Conservation (phyloP, 2,329 filamentous ascomycete species). For the Stagonosporopsis rhizophila region DNA sequence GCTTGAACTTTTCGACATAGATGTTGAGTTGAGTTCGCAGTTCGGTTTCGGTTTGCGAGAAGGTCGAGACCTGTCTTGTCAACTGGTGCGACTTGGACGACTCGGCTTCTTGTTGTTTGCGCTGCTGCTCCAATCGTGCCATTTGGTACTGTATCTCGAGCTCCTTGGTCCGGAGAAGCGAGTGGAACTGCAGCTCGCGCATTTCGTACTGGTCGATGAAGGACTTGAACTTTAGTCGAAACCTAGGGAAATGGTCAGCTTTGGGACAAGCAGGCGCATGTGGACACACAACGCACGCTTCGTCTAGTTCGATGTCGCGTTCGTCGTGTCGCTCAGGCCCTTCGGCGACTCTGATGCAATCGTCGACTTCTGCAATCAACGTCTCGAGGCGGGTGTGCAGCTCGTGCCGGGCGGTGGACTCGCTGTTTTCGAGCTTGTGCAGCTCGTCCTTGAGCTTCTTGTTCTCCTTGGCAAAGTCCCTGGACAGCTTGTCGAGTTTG, state of each 20-base stretch:
- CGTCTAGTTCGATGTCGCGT: slow-evolving; percentile 88
- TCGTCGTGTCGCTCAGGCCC: slow-evolving; percentile 75
- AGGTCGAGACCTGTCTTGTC: slow-evolving; percentile 90
- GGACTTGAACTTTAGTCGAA: slow-evolving; percentile 85
- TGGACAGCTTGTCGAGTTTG: slow-evolving; percentile 93
- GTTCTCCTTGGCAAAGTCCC: slow-evolving; percentile 95
- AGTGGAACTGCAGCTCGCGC: slow-evolving; percentile 92
- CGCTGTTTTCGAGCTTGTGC: slow-evolving; percentile 84
- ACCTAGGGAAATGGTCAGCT: slow-evolving; percentile 46
- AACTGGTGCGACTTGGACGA: slow-evolving; percentile 80
- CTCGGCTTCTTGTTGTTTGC: slow-evolving; percentile 86
- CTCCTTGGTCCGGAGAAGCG: slow-evolving; percentile 90
- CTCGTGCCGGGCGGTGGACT: slow-evolving; percentile 80
- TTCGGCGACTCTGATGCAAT: slow-evolving; percentile 86
- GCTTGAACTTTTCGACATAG: slow-evolving; percentile 99
- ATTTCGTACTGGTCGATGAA: slow-evolving; percentile 97
- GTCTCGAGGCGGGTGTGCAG: slow-evolving; percentile 86
- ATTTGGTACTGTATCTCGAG: slow-evolving; percentile 93
- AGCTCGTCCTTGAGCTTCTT: slow-evolving; percentile 96
- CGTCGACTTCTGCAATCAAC: slow-evolving; percentile 83
- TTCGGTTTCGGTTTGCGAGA: slow-evolving; percentile 94
- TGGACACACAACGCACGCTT: slow-evolving; percentile 68
- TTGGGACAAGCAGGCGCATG: neutral
- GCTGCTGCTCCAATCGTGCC: slow-evolving; percentile 86
- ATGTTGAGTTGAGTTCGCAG: slow-evolving; percentile 94